Base-by-base conservation (phyloP, 257 asterid genomes). In the Lycium barbarum region DNA sequence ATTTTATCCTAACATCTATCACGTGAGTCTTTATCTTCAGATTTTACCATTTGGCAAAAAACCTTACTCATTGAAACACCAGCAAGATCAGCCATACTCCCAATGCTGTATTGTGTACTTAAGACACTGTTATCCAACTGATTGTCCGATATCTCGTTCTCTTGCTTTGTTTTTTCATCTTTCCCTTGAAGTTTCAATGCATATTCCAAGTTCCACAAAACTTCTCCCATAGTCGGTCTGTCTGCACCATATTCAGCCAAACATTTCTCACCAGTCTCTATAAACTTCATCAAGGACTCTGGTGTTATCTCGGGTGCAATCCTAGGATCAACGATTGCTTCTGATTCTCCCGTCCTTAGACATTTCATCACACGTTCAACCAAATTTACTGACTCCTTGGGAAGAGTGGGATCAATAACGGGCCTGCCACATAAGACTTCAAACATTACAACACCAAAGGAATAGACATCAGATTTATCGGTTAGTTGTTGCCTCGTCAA, bases 401-500 rank as follows among this genome's bases (percentile, higher is more conserved):
- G 82, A 5, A 82, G 88, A 8, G 90, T 83, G 3, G 92, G 91
- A 58, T 88, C 83, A 9, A 90, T 88, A 43, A 90, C 92, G 0
- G 92, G 91, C 85, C 89, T 88, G 72, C 92, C 92, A 59, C 85
- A 84, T 3, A 90, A 87, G 9, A 86, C 59, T 80, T 90, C 92
- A 51, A 90, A 33, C 91, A 88, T 80, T 0, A 90, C 92, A 4
- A 90, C 92, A 12, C 92, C 92, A 36, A 90, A 86, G 1, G 92
- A 90, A 58, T 90, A 90, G 10, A 90, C 92, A 85, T 90, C 90
- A 18, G 92, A 89, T 87, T 88, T 89, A 47, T 86, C 88, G 7
- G 90, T 88, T 84, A 89, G 63, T 73, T 88, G 87, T 54, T 86
- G 90, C 84, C 71, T 84, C n/a, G 87, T 89, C 70, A 89, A 79